These are phyloP conservation scores for Collybiopsis luxurians DNA, from an alignment of 768 basidiomycete species.

Conservation along the genomic window DNA sequence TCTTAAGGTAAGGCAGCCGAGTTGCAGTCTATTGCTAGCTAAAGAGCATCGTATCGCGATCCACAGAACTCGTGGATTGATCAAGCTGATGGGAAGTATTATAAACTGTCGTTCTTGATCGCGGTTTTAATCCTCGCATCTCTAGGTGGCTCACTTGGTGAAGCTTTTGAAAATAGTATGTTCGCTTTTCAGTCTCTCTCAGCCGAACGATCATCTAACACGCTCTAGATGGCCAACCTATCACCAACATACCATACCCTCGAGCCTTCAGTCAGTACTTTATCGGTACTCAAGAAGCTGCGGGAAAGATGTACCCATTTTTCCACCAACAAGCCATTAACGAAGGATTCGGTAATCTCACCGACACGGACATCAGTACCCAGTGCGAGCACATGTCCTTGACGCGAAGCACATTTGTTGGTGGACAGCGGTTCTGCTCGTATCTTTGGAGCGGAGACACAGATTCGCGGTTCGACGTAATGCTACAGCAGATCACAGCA, in stretches of 20 bases:
- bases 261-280: constrained; percentile 34
- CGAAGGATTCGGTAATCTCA: constrained; percentile 33
- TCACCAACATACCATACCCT: constrained; percentile 27
- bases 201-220: neutral
- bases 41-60: no score
- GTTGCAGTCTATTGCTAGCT: no score
- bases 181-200: neutral
- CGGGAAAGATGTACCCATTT: constrained; percentile 37
- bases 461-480: constrained; percentile 28
- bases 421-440: constrained; percentile 35
- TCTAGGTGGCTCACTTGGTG: constrained; percentile 31
- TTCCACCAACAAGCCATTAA: constrained; percentile 36
- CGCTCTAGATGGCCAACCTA: constrained; percentile 27
- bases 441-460: constrained; percentile 37
- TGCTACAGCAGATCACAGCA: constrained; percentile 32
- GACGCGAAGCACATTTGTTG: constrained; percentile 32
- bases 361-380: constrained; percentile 16
- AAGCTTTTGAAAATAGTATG: constrained; percentile 32
- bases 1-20: no score
- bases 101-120: no score
- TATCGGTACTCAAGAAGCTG: constrained; percentile 31
- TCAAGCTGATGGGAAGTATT: constrained; percentile 29
- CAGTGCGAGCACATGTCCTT: constrained; percentile 32
- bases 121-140: neutral
- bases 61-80: constrained; percentile 35